These are phyloP conservation scores for Litsea cubeba DNA, from an alignment of 164 flowering plant genomes.

Conservation along the genomic window DNA sequence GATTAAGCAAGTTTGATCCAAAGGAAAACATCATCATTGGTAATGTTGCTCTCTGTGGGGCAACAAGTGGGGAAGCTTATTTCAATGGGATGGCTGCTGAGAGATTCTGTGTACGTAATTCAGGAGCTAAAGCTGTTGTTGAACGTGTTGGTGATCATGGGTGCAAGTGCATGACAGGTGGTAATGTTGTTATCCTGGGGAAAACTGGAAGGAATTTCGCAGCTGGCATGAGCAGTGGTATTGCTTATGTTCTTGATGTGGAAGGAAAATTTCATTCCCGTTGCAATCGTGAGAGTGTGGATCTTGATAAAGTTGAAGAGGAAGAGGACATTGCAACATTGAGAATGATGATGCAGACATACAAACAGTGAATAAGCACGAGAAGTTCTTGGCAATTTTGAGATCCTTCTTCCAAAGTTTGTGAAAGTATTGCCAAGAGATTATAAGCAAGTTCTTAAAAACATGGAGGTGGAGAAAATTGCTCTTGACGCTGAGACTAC, in stretches of 20 bases:
- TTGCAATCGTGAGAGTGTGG: conserved; percentile 89
- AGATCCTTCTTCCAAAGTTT: conserved; percentile 72
- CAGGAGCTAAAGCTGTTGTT: conserved; percentile 92
- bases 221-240: conserved; percentile 99
- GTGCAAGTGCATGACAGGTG: conserved; percentile 99
- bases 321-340: conserved; percentile 79
- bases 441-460: conserved; percentile 76
- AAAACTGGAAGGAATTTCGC: conserved; percentile 97
- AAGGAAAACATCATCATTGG: conserved; percentile 96
- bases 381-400: conserved; percentile 78
- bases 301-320: conserved; percentile 95
- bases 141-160: conserved; percentile 99
- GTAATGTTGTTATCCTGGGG: conserved; percentile 92
- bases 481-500: conserved; percentile 35
- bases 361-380: conserved; percentile 76
- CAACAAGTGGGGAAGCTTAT: conserved; percentile 91
- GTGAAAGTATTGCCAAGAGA: conserved; percentile 94
- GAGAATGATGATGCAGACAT: conserved; percentile 90
- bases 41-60: conserved; percentile 97
- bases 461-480: conserved; percentile 41
- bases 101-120: conserved; percentile 96
- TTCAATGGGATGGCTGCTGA: conserved; percentile 99
- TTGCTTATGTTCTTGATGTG: conserved; percentile 89
- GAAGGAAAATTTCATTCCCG: conserved; percentile 64
- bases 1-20: conserved; percentile 78